Percentiles rank a stretch among this genome's conserved stretches.
These are phyloP conservation scores for Capsella bursapastoris DNA, from an alignment of 345 rosid genomes.

Conservation along the genomic window DNA sequence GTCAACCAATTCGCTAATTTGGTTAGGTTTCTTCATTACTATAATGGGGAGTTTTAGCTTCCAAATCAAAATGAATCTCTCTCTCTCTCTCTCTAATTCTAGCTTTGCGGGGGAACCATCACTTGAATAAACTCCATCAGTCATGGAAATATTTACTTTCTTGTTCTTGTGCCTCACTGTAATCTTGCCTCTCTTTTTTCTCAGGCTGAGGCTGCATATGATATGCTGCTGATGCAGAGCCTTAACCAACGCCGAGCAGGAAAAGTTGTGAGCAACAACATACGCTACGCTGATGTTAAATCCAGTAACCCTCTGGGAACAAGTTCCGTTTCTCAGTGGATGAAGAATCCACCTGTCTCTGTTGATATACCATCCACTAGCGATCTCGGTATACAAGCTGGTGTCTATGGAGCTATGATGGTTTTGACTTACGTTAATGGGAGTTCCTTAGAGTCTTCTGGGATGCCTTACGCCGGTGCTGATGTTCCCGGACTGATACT, in stretches of 20 bases:
- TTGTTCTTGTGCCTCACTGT: background rate
- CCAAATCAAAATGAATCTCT: background rate
- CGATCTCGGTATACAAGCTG: constrained; percentile 81
- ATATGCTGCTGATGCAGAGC: constrained; percentile 96
- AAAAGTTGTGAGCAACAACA: constrained; percentile 71
- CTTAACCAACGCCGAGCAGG: constrained; percentile 89
- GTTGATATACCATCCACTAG: constrained; percentile 74
- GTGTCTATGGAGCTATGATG: constrained; percentile 92
- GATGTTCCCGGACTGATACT: constrained; percentile 87
- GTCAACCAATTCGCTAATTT: constrained; percentile 7
- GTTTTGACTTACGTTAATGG: constrained; percentile 82
- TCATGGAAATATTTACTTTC: background rate
- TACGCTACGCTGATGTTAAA: constrained; percentile 95
- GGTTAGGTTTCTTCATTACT: background rate
- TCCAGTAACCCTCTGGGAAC: constrained; percentile 53
- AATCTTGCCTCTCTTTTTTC: constrained; percentile 12
- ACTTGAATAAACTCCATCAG: background rate
- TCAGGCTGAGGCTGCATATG: constrained; percentile 96
- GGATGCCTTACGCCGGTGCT: constrained; percentile 61
- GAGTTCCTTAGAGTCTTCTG: constrained; percentile 52
- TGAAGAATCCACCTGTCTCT: constrained; percentile 68
- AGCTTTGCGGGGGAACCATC: background rate
- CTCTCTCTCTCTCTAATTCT: too few relatives aligned
- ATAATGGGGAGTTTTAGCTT: constrained; percentile 7
- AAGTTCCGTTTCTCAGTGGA: constrained; percentile 75